Percentiles rank a stretch among this genome's conserved stretches.
Conservation (phyloP, 495 filamentous ascomycete genomes). For the Penicillium angulare region DNA sequence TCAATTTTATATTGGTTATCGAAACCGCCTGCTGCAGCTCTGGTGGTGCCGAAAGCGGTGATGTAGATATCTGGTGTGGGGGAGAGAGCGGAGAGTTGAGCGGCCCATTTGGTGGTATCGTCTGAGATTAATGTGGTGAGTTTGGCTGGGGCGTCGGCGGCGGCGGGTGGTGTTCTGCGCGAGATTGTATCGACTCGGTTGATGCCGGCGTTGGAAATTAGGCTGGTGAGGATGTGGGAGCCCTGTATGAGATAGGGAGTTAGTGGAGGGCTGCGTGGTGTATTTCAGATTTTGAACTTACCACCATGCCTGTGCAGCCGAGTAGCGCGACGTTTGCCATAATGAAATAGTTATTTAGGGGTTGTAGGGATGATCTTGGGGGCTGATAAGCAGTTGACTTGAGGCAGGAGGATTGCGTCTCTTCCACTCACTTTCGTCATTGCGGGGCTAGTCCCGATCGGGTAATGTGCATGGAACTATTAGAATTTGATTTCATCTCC, state of each 20-base stretch:
- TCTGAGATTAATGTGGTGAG: conserved; percentile 44
- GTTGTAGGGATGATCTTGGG: not conserved
- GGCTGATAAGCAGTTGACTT: not conserved
- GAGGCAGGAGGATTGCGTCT: not conserved
- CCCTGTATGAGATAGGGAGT: conserved; percentile 29
- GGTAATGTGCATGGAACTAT: not conserved
- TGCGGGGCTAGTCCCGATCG: not conserved
- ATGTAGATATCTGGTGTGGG: conserved; percentile 61
- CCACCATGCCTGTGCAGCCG: conserved; percentile 51
- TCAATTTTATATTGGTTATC: conserved; percentile 76
- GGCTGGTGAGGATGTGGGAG: conserved; percentile 47
- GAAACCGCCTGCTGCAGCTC: conserved; percentile 62
- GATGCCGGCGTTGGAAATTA: conserved; percentile 37
- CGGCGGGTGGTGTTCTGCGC: conserved; percentile 37
- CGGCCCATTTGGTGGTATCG: conserved; percentile 56
- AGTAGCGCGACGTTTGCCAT: conserved; percentile 46
- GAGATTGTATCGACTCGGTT: conserved; percentile 48
- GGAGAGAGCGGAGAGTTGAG: conserved; percentile 47
- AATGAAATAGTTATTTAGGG: conserved; percentile 2
- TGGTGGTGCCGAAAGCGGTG: conserved; percentile 67
- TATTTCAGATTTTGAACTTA: conserved; percentile 22
- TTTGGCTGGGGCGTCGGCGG: conserved; percentile 30
- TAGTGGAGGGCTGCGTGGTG: not conserved
- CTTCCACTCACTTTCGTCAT: conserved; percentile 15
- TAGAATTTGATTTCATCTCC: not conserved